Evolutionary conservation across 345 rosid genomes (phyloP).

Genomic region (Adansonia digitata): DNA sequence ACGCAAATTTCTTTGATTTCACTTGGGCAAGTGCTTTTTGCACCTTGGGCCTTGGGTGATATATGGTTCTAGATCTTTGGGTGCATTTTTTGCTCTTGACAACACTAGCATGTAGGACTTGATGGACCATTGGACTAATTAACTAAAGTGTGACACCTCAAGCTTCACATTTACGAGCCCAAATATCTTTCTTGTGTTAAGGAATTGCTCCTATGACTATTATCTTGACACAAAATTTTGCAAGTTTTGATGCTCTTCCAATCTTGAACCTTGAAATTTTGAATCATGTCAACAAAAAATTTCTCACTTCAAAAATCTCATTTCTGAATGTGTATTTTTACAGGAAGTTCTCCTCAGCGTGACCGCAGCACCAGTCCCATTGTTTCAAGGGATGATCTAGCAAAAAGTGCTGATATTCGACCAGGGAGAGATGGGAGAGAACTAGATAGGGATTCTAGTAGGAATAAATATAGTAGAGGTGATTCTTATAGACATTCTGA

Average conservation of each 20-base stretch:
- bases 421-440: conserved; percentile 44
- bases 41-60: too few relatives aligned
- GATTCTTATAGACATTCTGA: conserved; percentile 58
- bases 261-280: background rate
- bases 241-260: background rate
- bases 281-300: background rate
- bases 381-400: conserved; percentile 32
- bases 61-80: too few relatives aligned
- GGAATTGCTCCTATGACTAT: too few relatives aligned
- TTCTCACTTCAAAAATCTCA: background rate
- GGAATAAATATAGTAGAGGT: conserved; percentile 36
- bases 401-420: conserved; percentile 36
- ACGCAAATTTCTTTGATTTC: too few relatives aligned
- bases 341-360: conserved; percentile 56
- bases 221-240: background rate
- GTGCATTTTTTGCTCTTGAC: too few relatives aligned
- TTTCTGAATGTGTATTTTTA: conserved; percentile 3
- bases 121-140: background rate
- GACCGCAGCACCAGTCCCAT: conserved; percentile 38
- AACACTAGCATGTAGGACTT: too few relatives aligned
- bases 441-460: conserved; percentile 37
- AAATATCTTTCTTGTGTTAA: background rate
- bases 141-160: background rate
- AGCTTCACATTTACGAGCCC: background rate
- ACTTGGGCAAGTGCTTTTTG: too few relatives aligned